Evolutionary conservation across 768 basidiomycete genomes (phyloP).

Genomic region (Boletus coccyginus): DNA sequence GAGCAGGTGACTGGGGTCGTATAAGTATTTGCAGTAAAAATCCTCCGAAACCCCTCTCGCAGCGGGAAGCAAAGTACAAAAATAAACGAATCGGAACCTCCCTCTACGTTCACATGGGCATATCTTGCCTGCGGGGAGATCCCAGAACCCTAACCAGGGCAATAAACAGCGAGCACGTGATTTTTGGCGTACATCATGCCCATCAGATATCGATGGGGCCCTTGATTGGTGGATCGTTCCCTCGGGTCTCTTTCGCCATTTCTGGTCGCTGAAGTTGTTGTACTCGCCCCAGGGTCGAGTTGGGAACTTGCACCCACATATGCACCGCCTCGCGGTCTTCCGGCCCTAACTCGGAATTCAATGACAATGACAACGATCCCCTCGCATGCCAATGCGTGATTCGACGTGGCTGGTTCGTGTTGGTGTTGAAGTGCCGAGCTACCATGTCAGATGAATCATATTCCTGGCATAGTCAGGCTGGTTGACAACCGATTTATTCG

Average conservation of each 20-base stretch:
- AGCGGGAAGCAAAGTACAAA: too few relatives aligned
- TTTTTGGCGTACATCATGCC: neutral
- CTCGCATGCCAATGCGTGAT: neutral
- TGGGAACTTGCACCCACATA: neutral
- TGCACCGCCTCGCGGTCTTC: neutral
- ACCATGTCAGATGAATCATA: neutral
- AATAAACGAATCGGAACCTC: too few relatives aligned
- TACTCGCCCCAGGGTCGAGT: neutral
- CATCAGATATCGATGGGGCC: neutral
- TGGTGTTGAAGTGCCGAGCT: neutral
- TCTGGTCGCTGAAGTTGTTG: neutral
- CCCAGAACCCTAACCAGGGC: neutral
- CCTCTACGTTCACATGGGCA: too few relatives aligned
- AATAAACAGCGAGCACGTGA: neutral
- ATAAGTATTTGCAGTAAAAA: too few relatives aligned
- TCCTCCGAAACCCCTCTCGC: too few relatives aligned
- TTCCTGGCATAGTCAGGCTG: neutral
- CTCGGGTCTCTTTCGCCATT: neutral
- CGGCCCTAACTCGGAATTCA: neutral
- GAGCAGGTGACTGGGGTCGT: too few relatives aligned
- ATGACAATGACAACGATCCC: too few relatives aligned
- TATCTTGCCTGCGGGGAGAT: neutral
- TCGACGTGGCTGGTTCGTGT: neutral
- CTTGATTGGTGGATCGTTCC: neutral
- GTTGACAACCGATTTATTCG: neutral